Base-by-base conservation (phyloP, 2,329 filamentous ascomycete species). In the Monosporascus sp. region DNA sequence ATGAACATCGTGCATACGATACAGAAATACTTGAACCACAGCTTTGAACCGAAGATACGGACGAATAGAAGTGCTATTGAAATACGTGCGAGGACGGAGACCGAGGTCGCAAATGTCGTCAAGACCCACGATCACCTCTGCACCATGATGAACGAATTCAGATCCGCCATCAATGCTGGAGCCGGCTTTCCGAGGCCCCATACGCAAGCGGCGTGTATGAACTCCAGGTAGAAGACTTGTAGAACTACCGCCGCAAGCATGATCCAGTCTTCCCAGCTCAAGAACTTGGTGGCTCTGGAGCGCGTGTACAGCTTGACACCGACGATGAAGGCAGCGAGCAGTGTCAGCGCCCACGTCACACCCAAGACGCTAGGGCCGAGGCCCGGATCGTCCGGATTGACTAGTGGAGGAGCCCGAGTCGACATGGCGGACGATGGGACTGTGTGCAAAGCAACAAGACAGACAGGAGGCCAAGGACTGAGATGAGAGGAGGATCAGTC, bases 191-290 rank as follows among this genome's bases (percentile, higher is more conserved):
- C 25, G 25, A 27, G 25, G 7, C 25, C 25, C 25, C 25, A 27
- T 27, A 7, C 25, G 25, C 25, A 27, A 27, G 25, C 25, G 25
- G 25, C 25, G 25, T 27, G 25, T 27, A 27, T 27, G 25, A 27
- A 27, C 25, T 7, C 25, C 25, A 27, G 20, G 38, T 49, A 53
- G 38, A 38, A 18, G 25, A 43, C 8, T 37, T 38, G 49, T 14
- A 38, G 49, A 9, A 43, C 37, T 20, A 52, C 9, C 35, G 50
- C 50, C 9, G 38, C 14, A 3, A 51, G 17, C 50, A 52, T 52
- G 27, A 52, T 24, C 50, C 50, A 52, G 45, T 52, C 50, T 18
- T 52, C 50, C 18, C 5, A 25, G 9, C 8, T 5, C 8, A 22
- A 17, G 20, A n/a, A 18, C 7, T 15, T 52, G 17, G 3, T 9